These are phyloP conservation scores for Aspergillus pseudonomiae DNA, from an alignment of 2,329 filamentous ascomycete genomes.

Conservation along the genomic window DNA sequence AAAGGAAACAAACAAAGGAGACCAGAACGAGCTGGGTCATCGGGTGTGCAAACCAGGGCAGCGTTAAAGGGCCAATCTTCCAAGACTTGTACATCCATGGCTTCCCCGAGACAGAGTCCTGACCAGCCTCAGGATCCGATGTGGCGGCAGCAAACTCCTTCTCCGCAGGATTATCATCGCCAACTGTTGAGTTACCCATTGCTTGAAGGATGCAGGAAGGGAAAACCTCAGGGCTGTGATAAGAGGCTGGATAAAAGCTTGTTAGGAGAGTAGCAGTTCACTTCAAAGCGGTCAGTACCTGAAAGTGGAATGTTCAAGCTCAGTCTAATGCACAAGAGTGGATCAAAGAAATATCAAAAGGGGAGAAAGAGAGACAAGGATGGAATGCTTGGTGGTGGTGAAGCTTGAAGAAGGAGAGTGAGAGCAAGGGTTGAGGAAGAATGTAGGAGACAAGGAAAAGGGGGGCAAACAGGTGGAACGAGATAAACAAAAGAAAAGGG, in stretches of 20 bases:
- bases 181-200: conserved; percentile 17
- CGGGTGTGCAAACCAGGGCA: conserved; percentile 74
- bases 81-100: conserved; percentile 70
- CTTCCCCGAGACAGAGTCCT: conserved; percentile 33
- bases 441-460: conserved; percentile 4
- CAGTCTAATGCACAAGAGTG: not conserved
- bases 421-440: not conserved
- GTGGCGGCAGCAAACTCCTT: conserved; percentile 20
- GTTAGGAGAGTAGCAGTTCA: not conserved
- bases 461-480: not conserved
- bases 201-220: not conserved
- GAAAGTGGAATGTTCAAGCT: not conserved
- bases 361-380: not conserved
- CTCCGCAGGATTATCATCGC: conserved; percentile 16
- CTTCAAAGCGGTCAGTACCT: not conserved
- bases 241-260: not conserved
- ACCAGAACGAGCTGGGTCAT: conserved; percentile 73
- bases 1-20: conserved; percentile 70
- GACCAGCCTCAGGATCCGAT: conserved; percentile 28
- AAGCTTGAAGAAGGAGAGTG: not conserved
- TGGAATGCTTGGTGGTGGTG: not conserved
- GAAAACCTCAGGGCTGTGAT: not conserved
- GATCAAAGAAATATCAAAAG: not conserved
- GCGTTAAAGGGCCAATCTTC: conserved; percentile 55
- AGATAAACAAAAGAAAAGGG: not conserved